Conservation (phyloP, 495 filamentous ascomycete genomes). For the Penicillium cinerascens region DNA sequence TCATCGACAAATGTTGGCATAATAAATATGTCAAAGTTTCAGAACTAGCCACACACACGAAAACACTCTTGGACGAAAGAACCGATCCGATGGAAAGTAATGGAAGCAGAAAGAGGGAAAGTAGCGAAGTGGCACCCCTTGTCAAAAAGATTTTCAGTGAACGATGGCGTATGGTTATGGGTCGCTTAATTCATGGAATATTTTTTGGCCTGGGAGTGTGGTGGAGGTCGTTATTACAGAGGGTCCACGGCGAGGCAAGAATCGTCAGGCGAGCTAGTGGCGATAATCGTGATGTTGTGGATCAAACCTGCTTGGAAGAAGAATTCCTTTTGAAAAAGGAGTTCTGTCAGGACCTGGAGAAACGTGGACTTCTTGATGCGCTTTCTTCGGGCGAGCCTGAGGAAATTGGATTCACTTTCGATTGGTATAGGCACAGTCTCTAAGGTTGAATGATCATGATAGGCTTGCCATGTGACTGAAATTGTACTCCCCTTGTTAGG, state of each 20-base stretch:
- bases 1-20: slow-evolving; percentile 39
- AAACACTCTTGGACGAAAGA: slow-evolving; percentile 9
- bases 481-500: too few relatives aligned
- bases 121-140: too few relatives aligned
- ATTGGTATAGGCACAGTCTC: too few relatives aligned
- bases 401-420: background rate
- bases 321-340: background rate
- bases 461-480: too few relatives aligned
- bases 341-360: slow-evolving; percentile 2
- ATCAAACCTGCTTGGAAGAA: background rate
- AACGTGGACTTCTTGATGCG: slow-evolving; percentile 8
- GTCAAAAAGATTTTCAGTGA: too few relatives aligned
- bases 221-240: too few relatives aligned
- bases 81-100: too few relatives aligned
- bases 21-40: slow-evolving; percentile 26
- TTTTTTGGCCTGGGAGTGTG: too few relatives aligned
- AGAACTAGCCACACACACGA: slow-evolving; percentile 27
- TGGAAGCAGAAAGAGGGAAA: background rate
- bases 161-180: too few relatives aligned
- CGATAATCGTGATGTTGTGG: background rate
- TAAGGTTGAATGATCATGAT: too few relatives aligned
- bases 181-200: too few relatives aligned
- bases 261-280: background rate
- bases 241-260: background rate
- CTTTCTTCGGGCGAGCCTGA: background rate